Evolutionary conservation across 164 flowering plant genomes (phyloP), one percentile per base, ranked within the genome.

Genomic region (Kalanchoe fedtschenkoi): DNA sequence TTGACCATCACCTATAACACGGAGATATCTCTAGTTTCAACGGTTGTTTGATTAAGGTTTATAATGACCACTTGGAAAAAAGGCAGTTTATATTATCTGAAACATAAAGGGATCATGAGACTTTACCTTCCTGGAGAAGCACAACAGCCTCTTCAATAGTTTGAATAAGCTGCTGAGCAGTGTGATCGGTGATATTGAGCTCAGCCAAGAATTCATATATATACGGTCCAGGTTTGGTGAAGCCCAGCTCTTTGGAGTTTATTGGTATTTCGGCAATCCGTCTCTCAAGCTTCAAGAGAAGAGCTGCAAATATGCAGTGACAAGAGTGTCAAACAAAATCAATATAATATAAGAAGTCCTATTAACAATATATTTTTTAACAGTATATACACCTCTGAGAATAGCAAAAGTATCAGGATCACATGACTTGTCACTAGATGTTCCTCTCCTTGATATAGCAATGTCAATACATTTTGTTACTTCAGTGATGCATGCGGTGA

Each of bases 201-300:
- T 87, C 95, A 72, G 76, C 80, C 66, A 93, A 80, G 33, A 93
- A 62, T 69, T 90, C 89, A 73, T 86, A 90, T 63, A 93, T 86
- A 75, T 90, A 88, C 61, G 88, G 86, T 55, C 99, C 99, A 63
- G 96, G 96, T 75, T 75, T 83, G 44, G 97, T 88, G 73, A 85
- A 93, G 61, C 99, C 99, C 58, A 80, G 65, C 65, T 90, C 99
- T 71, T 78, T 90, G 61, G 95, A 83, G 24, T 79, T 76, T 62
- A 90, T 81, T 44, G 87, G 85, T 62, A 90, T 76, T 69, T 88
- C 89, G 65, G 85, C 74, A 69, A 93, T 85, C 61, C 79, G 79
- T 75, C 85, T 85, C 78, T 93, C 91, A 68, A 93, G 89, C 79
- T 90, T 90, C 70, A 87, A 69, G 66, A 93, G 88, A 79, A 93